Conservation (phyloP, 129 eudicot genomes). For the Lactuca saligna region DNA sequence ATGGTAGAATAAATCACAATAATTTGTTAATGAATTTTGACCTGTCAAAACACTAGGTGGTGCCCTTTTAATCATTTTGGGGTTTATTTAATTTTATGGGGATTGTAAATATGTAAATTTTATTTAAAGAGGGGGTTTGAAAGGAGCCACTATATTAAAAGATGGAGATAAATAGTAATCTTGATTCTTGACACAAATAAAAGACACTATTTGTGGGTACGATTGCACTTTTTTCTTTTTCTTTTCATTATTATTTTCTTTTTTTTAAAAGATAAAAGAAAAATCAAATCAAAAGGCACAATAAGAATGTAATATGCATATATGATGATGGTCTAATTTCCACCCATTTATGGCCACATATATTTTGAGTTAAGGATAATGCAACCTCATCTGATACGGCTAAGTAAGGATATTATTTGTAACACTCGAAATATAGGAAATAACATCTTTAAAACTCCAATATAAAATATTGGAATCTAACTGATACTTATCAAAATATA, state of each 20-base stretch:
- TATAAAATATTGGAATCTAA: background rate
- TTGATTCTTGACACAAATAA: conserved; percentile 12
- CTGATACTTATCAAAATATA: no score
- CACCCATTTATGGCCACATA: conserved; percentile 3
- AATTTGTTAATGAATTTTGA: no score
- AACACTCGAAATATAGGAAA: background rate
- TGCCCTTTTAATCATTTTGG: background rate
- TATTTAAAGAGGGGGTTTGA: background rate
- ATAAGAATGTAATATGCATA: background rate
- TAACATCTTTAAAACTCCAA: background rate
- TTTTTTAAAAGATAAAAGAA: conserved; percentile 8
- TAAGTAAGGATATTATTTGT: background rate
- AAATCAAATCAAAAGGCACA: conserved; percentile 2
- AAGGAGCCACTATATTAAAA: background rate
- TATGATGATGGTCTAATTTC: conserved; percentile 17
- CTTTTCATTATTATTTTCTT: conserved; percentile 15
- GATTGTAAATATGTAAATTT: background rate
- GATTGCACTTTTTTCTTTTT: conserved; percentile 17
- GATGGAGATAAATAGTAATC: conserved; percentile 7
- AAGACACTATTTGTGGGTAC: conserved; percentile 21
- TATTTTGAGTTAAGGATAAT: conserved; percentile 9
- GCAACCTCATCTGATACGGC: conserved; percentile 3
- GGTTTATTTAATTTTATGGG: background rate
- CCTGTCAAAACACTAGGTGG: no score
- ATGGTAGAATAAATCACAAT: no score